These are phyloP conservation scores for Aspergillus thermomutatus DNA, from an alignment of 2,329 filamentous ascomycete species.

Conservation along the genomic window DNA sequence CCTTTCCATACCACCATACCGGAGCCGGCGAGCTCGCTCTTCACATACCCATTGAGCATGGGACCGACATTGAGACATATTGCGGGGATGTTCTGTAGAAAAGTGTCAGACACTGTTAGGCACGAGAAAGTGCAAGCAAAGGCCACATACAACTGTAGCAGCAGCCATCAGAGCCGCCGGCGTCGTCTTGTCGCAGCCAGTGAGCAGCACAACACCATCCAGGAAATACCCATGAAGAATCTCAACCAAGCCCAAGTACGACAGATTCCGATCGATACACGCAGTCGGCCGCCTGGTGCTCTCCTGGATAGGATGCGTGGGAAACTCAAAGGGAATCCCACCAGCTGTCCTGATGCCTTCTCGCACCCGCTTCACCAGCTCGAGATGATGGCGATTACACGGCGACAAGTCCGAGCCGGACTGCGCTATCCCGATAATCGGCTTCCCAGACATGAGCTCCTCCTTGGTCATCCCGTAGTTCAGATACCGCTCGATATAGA, in stretches of 20 bases:
- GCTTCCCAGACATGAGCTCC: slow-evolving; percentile 49
- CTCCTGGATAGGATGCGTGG: slow-evolving; percentile 53
- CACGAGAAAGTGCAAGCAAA: not conserved
- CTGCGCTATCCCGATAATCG: slow-evolving; percentile 53
- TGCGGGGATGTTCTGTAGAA: slow-evolving; percentile 46
- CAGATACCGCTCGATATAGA: slow-evolving; percentile 51
- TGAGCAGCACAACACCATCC: slow-evolving; percentile 51
- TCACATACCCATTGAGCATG: slow-evolving; percentile 50
- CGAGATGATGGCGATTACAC: slow-evolving; percentile 50
- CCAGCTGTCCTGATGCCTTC: slow-evolving; percentile 50
- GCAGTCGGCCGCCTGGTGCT: slow-evolving; percentile 47
- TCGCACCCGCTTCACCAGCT: slow-evolving; percentile 49
- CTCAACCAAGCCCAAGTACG: slow-evolving; percentile 49
- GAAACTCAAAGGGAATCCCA: slow-evolving; percentile 51
- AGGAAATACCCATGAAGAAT: slow-evolving; percentile 48
- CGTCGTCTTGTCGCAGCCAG: slow-evolving; percentile 54
- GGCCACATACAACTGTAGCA: slow-evolving; percentile 42
- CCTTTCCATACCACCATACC: slow-evolving; percentile 50
- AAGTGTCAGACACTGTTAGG: slow-evolving; percentile 5
- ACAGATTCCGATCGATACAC: slow-evolving; percentile 49
- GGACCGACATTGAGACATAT: slow-evolving; percentile 53
- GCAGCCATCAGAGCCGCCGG: slow-evolving; percentile 52
- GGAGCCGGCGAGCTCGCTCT: slow-evolving; percentile 42
- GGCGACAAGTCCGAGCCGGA: slow-evolving; percentile 51
- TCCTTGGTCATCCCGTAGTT: slow-evolving; percentile 50